These are phyloP conservation scores for Dictyophora rubrovolvata DNA, from an alignment of 768 basidiomycete species.

Conservation along the genomic window DNA sequence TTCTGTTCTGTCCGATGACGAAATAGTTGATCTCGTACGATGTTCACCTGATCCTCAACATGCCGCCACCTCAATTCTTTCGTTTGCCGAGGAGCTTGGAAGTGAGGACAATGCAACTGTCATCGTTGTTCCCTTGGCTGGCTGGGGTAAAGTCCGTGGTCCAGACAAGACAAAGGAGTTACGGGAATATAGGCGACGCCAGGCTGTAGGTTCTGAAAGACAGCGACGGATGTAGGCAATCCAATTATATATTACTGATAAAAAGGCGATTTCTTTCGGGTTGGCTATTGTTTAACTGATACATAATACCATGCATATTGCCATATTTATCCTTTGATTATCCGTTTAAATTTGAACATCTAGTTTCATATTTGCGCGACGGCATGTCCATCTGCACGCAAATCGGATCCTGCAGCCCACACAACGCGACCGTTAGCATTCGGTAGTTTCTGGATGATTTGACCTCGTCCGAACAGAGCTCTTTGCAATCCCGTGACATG, in stretches of 20 bases:
- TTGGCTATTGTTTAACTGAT: too few species aligned
- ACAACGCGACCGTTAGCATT: conserved; percentile 60
- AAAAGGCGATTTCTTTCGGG: background rate
- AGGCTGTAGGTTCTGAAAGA: conserved; percentile 63
- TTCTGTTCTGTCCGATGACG: conserved; percentile 84
- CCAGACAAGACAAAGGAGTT: conserved; percentile 75
- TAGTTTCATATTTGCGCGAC: conserved; percentile 60
- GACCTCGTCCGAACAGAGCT: conserved; percentile 69
- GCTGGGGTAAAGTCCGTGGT: conserved; percentile 79
- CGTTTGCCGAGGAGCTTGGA: conserved; percentile 79
- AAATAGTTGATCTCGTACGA: conserved; percentile 85
- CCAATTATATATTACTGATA: background rate
- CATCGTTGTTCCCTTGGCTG: conserved; percentile 82
- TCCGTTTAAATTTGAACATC: too few species aligned
- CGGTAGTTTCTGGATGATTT: conserved; percentile 76
- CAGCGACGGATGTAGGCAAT: conserved; percentile 50
- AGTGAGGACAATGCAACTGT: conserved; percentile 89
- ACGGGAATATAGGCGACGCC: conserved; percentile 65
- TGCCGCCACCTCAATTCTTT: conserved; percentile 76
- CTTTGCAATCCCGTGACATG: conserved; percentile 49
- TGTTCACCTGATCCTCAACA: conserved; percentile 56
- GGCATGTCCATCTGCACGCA: conserved; percentile 81
- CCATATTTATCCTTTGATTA: too few species aligned
- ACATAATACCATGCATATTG: too few species aligned
- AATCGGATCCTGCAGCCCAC: conserved; percentile 94